Base-by-base conservation (phyloP, 2,329 filamentous ascomycete species). In the Magnaporthiopsis rhizophila region DNA sequence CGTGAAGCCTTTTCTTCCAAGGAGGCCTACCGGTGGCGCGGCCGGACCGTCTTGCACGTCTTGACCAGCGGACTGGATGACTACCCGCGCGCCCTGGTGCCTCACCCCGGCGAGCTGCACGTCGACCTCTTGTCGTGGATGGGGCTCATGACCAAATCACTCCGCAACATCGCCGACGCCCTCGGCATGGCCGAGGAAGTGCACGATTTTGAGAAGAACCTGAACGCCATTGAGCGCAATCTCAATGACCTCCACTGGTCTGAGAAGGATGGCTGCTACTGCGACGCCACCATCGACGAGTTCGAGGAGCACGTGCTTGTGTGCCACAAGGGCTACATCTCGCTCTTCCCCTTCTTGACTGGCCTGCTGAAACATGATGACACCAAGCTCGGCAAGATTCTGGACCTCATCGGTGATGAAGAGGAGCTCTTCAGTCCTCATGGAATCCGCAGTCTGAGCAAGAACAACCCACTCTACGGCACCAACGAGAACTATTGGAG, bases 401-500 rank as follows among this genome's bases (percentile, higher is more conserved):
- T 98, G 62, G 87, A 94, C 68, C 79, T 97, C 57, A 86, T 99
- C 50, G 85, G 83, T 18, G 87, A 97, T 71, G 87, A 92, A 68
- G 84, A 92, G 5, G 89, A 97, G 72, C 80, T 99, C n/a, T 98
- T 93, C 87, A 96, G 90, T 72, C 83, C 88, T 2, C 87, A 90
- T 71, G 95, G 95, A n/a, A 85, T 99, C 67, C 85, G 94, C 66
- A 97, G 92, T 76, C 76, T 99, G 75, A 97, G 92, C 78, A 89
- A 89, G 77, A 86, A 86, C 70, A 89, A 94, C 71, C 81, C 89
- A 71, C 85, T 92, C 66, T 98, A 97, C 75, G 92, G 89, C 57
- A 96, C 92, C 0, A 91, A 83, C 2, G 95, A 99, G 79, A 97
- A 99, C 76, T 99, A 99, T 80, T 99, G 95, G 94, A 86, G 92